Percentiles rank a stretch among this genome's conserved stretches.
phyloP scores from a whole-genome alignment of 225 moss, liverwort and hornwort species.

The Marchantia paleacea region DNA sequence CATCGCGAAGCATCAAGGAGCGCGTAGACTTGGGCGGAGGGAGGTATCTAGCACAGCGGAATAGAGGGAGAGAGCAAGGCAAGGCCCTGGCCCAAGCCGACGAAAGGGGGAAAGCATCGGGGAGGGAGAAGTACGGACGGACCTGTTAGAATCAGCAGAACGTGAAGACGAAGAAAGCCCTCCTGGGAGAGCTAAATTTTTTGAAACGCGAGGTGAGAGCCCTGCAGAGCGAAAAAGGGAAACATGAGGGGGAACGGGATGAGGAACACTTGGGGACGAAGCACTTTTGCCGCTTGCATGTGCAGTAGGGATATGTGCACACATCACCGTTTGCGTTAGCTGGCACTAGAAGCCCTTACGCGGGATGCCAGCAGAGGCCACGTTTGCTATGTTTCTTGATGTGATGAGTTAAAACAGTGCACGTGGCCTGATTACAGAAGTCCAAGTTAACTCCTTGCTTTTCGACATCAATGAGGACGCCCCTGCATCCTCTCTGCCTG shows the following conservation, averaged over 20 bases:
- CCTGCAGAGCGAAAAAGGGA: background rate
- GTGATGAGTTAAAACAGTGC: background rate
- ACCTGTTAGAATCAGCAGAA: background rate
- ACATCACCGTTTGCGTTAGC: background rate
- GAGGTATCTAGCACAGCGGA: too few relatives aligned
- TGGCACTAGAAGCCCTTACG: background rate
- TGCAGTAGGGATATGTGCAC: background rate
- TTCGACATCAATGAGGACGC: background rate
- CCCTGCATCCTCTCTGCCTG: background rate
- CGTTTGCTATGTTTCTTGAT: background rate
- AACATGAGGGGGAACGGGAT: background rate
- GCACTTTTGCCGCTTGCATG: slow-evolving; percentile 3
- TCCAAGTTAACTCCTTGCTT: background rate
- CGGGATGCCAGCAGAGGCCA: slow-evolving; percentile 14
- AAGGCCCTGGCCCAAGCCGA: too few relatives aligned
- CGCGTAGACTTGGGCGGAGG: too few relatives aligned
- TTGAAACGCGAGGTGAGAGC: background rate
- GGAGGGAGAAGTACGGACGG: background rate
- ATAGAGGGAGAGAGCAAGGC: too few relatives aligned
- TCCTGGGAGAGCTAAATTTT: background rate
- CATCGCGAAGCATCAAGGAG: too few relatives aligned
- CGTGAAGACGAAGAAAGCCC: background rate
- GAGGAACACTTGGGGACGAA: background rate
- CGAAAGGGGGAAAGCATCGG: background rate
- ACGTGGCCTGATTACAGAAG: slow-evolving; percentile 3